Evolutionary conservation across 495 filamentous ascomycete genomes (phyloP).

Genomic region (Aspergillus nanangensis): DNA sequence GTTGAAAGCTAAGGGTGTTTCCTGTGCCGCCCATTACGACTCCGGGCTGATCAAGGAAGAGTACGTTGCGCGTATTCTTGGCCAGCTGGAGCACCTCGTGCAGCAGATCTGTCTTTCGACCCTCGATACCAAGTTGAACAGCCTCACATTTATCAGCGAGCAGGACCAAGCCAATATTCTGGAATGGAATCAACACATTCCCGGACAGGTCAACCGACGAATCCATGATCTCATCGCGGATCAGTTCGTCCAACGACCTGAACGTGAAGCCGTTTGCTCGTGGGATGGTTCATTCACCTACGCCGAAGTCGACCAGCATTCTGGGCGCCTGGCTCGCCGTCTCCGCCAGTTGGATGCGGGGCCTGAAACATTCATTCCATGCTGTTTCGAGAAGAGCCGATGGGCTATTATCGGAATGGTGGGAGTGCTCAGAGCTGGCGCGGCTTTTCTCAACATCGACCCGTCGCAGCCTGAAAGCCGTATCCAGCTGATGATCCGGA

Average conservation of each 20-base stretch:
- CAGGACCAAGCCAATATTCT: conserved; percentile 7
- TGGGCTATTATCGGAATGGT: conserved; percentile 36
- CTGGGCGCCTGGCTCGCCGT: conserved; percentile 18
- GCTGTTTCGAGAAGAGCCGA: conserved; percentile 41
- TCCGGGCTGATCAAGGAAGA: conserved; percentile 1
- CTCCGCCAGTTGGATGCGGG: conserved; percentile 4
- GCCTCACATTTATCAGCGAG: conserved; percentile 1
- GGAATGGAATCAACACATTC: conserved; percentile 8
- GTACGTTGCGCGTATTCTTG: conserved; percentile 4
- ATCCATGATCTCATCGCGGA: conserved; percentile 17
- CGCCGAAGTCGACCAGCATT: conserved; percentile 17
- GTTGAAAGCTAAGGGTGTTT: conserved; percentile 2
- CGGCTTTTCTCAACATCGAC: conserved; percentile 44
- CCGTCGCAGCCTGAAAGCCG: conserved; percentile 39
- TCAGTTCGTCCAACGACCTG: conserved; percentile 7
- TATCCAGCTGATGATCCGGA: conserved; percentile 42
- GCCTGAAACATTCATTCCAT: conserved; percentile 31
- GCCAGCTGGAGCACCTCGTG: conserved; percentile 4
- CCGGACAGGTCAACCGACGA: not conserved
- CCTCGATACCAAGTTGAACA: not conserved
- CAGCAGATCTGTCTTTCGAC: conserved; percentile 1
- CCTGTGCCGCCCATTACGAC: conserved; percentile 6
- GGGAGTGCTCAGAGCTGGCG: conserved; percentile 39
- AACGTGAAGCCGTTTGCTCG: conserved; percentile 19
- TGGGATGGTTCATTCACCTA: conserved; percentile 39